Evolutionary conservation across 1,284 basidiomycete species (phyloP).

Genomic region (Gymnopus androsaceus): DNA sequence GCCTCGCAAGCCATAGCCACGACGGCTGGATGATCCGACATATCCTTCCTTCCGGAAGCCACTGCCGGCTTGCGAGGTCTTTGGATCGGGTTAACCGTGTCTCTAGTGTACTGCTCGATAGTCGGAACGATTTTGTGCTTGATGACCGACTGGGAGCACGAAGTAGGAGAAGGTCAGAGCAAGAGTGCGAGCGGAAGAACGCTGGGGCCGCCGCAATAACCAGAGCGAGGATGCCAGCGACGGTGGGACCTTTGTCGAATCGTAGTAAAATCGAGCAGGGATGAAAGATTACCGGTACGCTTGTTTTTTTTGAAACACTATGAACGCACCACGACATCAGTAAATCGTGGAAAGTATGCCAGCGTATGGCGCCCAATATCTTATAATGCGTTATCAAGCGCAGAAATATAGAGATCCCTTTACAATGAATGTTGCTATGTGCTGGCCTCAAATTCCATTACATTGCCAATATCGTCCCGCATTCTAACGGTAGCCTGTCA

Average conservation of each 20-base stretch:
- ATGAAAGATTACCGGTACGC: no score
- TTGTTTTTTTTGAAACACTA: no score
- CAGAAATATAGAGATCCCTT: no score
- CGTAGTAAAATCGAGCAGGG: no score
- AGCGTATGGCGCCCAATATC: no score
- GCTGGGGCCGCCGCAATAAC: not conserved
- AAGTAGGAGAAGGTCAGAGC: constrained; percentile 60
- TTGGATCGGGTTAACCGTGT: constrained; percentile 68
- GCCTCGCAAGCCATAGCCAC: not conserved
- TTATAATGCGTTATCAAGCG: no score
- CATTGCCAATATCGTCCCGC: no score
- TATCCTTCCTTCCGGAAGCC: constrained; percentile 5
- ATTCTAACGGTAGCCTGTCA: no score
- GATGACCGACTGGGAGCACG: constrained; percentile 61
- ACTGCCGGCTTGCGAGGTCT: constrained; percentile 57
- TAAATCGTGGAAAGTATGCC: no score
- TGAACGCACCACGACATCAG: no score
- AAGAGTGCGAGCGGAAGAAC: constrained; percentile 35
- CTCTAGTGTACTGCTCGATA: constrained; percentile 54
- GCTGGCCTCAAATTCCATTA: no score
- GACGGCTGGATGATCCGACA: not conserved
- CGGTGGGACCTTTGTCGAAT: not conserved
- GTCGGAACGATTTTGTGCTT: constrained; percentile 53
- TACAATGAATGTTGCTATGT: no score
- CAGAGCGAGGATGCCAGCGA: not conserved